Percentiles rank a stretch among this genome's conserved stretches.
phyloP scores from a whole-genome alignment of 257 asterid species.

The Primulina huaijiensis region DNA sequence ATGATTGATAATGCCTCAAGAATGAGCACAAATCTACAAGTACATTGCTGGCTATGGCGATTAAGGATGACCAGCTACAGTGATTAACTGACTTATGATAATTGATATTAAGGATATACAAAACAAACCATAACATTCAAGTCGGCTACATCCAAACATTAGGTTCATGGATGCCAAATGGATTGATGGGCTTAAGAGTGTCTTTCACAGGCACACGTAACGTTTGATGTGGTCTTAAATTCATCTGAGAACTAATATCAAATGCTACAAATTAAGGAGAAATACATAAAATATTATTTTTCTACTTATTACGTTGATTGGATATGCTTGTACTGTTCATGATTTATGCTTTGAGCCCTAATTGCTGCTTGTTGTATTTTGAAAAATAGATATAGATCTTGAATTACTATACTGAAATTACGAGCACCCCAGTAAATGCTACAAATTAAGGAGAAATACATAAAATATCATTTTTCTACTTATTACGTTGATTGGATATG shows the following conservation, averaged over 20 bases:
- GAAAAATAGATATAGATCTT: not conserved
- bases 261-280: not conserved
- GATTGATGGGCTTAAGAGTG: not conserved
- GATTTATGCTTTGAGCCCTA: not conserved
- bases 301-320: not conserved
- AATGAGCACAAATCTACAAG: not conserved
- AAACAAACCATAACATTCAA: not conserved
- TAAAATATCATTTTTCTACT: not conserved
- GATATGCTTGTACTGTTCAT: not conserved
- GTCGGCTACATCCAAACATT: not conserved
- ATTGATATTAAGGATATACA: not conserved
- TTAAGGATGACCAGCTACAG: not conserved
- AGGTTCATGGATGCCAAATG: not conserved
- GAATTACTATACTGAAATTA: not conserved
- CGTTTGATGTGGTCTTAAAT: not conserved
- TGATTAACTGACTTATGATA: too few relatives aligned
- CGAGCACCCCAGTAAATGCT: not conserved
- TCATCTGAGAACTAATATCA: not conserved
- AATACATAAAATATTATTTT: too few relatives aligned
- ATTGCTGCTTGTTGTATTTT: not conserved
- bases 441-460: not conserved
- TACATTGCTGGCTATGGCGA: not conserved
- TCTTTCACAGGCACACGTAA: not conserved
- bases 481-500: not conserved
- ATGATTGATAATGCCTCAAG: too few relatives aligned